phyloP scores from a whole-genome alignment of 2,329 filamentous ascomycete species.

The Phialophora macrospora region DNA sequence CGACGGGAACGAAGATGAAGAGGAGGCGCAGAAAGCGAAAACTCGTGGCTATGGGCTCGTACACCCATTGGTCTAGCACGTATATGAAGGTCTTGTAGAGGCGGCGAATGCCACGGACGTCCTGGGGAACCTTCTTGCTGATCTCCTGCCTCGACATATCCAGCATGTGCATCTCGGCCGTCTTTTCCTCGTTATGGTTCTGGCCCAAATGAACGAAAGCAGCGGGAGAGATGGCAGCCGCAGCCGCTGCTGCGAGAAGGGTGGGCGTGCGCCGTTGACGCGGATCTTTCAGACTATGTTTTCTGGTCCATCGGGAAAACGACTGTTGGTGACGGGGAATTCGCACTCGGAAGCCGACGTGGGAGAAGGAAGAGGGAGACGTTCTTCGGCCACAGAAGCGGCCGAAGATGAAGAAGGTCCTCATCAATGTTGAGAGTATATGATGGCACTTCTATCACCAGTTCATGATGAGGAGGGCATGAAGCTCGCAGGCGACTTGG shows the following conservation, averaged over 20 bases:
- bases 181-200: conserved; percentile 60
- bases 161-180: conserved; percentile 84
- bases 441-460: not conserved
- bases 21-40: conserved; percentile 86
- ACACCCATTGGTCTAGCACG: conserved; percentile 64
- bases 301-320: conserved; percentile 35
- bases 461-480: conserved; percentile 4
- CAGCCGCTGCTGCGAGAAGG: conserved; percentile 49
- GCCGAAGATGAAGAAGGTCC: conserved; percentile 54
- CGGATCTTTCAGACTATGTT: conserved; percentile 39
- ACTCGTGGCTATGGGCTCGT: conserved; percentile 83
- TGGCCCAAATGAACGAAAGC: conserved; percentile 64
- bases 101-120: conserved; percentile 64
- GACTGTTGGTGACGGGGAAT: conserved; percentile 38
- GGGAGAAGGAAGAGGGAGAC: conserved; percentile 23
- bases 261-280: conserved; percentile 39
- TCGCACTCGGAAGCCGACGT: conserved; percentile 37
- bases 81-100: conserved; percentile 65
- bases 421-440: conserved; percentile 47
- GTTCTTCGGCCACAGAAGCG: conserved; percentile 56
- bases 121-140: conserved; percentile 67
- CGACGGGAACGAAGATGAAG: conserved; percentile 87
- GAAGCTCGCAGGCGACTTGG: not conserved
- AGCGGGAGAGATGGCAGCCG: conserved; percentile 59
- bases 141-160: conserved; percentile 79